Base-by-base conservation (phyloP, 2,329 filamentous ascomycete species). In the Diaporthe humulicola region DNA sequence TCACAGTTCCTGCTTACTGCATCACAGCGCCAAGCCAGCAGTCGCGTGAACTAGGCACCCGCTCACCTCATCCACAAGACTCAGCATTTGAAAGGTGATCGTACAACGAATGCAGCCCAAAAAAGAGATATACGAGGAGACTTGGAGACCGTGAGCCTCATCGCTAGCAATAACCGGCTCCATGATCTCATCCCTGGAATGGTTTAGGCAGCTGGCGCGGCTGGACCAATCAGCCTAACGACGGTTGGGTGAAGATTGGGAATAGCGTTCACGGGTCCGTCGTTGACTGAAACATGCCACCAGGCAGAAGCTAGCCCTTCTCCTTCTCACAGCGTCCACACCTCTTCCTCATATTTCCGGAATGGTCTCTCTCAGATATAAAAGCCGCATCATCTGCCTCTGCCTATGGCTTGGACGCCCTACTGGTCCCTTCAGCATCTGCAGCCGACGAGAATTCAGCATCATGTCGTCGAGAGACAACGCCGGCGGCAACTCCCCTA, bases 201-300 rank as follows among this genome's bases (percentile, higher is more conserved):
- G 17, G 42, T 67, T 15, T 50, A 67, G 61, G 61, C 61, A 67
- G 45, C 61, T 66, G 40, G 22, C 25, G 64, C 45, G 45, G 45
- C 64, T 28, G n/a, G 8, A 12, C 45, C 64, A 67, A 38, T 52
- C 61, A 28, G 19, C 33, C 22, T 33, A 28, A 28, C 45, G 6
- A 42, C 19, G 56, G 33, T 54, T 54, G 19, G 60, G 60, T 45
- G 60, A 52, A 30, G 30, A 67, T 40, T 52, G 5, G 61, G 61
- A 67, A 52, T 67, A 52, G 61, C 61, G 61, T 25, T 22, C 45
- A 52, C 28, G 30, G 61, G 4, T 25, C 42, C 12, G 45, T 67
- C 22, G 30, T 52, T 42, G n/a, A 25, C n/a, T 42, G 22, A 61
- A 61, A 48, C 25, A 48, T 67, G n/a, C n/a, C n/a, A n/a, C 17